phyloP scores from a whole-genome alignment of 1,139 yeast species.

The Kazachstania sp. region DNA sequence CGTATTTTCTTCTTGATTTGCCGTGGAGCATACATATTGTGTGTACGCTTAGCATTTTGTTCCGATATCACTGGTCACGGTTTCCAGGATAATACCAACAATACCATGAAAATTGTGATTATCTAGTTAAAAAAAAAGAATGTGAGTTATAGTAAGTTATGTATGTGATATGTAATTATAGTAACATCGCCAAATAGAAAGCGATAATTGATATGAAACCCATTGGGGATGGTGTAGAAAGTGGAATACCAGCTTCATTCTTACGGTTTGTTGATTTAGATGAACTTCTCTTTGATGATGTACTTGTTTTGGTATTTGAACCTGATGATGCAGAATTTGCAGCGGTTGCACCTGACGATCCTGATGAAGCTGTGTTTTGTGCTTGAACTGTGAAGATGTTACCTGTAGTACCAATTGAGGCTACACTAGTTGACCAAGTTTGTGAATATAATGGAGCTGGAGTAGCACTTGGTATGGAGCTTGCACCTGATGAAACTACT shows the following conservation, averaged over 20 bases:
- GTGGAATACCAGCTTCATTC: background rate
- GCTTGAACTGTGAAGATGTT: constrained; percentile 17
- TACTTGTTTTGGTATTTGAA: background rate
- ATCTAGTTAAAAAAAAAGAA: background rate
- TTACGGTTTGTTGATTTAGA: background rate
- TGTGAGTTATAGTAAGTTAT: background rate
- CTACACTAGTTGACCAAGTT: constrained; percentile 29
- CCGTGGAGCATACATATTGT: no score
- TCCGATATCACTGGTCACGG: background rate
- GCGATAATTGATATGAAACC: background rate
- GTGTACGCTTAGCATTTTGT: no score
- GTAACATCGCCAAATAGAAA: background rate
- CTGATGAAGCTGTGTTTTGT: background rate
- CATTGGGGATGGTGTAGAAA: background rate
- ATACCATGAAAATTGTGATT: background rate
- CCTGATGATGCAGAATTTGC: background rate
- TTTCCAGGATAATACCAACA: background rate
- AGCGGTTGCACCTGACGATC: background rate
- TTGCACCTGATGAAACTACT: constrained; percentile 33
- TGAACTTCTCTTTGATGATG: background rate
- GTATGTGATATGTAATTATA: background rate
- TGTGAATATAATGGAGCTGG: constrained; percentile 34
- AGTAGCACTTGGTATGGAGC: constrained; percentile 41
- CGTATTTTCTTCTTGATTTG: no score
- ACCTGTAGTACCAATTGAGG: constrained; percentile 13